Base-by-base conservation (phyloP, 192 early-diverging fungal species). In the Coemansia sp. region DNA sequence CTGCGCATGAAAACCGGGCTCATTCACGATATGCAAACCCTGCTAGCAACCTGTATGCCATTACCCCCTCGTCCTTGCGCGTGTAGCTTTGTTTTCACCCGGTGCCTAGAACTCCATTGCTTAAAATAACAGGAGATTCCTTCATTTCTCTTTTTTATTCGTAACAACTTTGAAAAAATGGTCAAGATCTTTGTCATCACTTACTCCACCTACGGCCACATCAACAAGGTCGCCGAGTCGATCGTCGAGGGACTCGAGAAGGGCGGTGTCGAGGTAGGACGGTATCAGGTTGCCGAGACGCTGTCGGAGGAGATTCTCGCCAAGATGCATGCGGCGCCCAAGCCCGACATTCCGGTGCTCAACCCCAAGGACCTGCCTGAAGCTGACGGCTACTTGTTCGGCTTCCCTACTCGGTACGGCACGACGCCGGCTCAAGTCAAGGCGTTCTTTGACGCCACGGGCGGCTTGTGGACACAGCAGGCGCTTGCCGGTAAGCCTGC, bases 361-460 rank as follows among this genome's bases (percentile, higher is more conserved):
- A 60, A 50, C 11, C 67, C 82, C 40, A 66, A 71, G 18, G 51
- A 85, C 14, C 63, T 90, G 16, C 66, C 71, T 26, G 79, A 83
- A 39, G 81, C 81, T 34, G 88, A 90, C 71, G 88, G 70, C 10
- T 84, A 80, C 75, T 21, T 90, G 53, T 86, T 90, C 58, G 88
- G 88, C 20, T 62, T 85, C 71, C 80, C 85, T 28, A 86, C 87
- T 7, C 76, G 89, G 8, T 93, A 83, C 58, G 90, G 91, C 34
- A 63, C 53, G 3, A 50, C 82, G 14, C 83, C 92, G n/a, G 87
- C 90, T 16, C 91, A 93, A 58, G 70, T 91, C 56, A 90, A 88
- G 80, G 55, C 85, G 39, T 85, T 85, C 81, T 80, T 78, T 58
- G 85, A 87, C 66, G 55, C 80, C 3, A 87, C 84, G 5, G 85